Base-by-base conservation (phyloP, 2,329 filamentous ascomycete species). In the Aspergillus ibericus region DNA sequence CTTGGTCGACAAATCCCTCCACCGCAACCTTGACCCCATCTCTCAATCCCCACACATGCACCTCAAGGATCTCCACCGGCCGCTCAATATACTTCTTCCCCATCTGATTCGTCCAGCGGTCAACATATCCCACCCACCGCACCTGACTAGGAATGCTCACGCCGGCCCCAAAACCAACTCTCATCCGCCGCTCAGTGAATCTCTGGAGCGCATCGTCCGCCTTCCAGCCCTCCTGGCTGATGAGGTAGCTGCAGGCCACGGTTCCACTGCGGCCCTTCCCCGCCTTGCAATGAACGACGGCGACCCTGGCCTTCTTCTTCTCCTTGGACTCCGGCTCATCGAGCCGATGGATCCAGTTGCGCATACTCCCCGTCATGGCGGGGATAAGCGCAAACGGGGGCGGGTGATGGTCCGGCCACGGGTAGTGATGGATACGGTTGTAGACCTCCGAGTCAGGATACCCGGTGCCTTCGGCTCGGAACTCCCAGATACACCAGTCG, bases 401-500 rank as follows among this genome's bases (percentile, higher is more conserved):
- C 3, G 95, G 95, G 72, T 99, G 95, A 72, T 99, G 95, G 72
- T 99, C 95, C 0, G 95, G 95, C 87, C 91, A 99, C 0, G 95
- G 95, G 70, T 93, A 98, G 77, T 99, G 95, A 63, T 89, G 85
- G 63, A 98, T 88, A 3, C 93, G 84, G 34, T 86, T 83, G 72
- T 96, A 92, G 1, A 99, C 93, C 58, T 93, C 90, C 16, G 87
- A 85, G 71, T 99, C 95, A 0, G 92, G 92, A 70, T 99, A 99
- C 1, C 95, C 95, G 0, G 95, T 97, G 5, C 95, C 95, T 74
- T 99, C 95, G 35, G 92, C 95, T 47, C 95, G 88, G 68, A 99
- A 99, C 77, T 99, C 95, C 92, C 93, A 99, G 69, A 99, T 96
- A 3, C 89, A 87, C 95, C 95, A 99, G 63, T 95, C 81, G 25